Evolutionary conservation across 1,284 basidiomycete genomes (phyloP), one percentile per base, ranked within the genome.

Genomic region (Pyrrhoderma lamaoense): DNA sequence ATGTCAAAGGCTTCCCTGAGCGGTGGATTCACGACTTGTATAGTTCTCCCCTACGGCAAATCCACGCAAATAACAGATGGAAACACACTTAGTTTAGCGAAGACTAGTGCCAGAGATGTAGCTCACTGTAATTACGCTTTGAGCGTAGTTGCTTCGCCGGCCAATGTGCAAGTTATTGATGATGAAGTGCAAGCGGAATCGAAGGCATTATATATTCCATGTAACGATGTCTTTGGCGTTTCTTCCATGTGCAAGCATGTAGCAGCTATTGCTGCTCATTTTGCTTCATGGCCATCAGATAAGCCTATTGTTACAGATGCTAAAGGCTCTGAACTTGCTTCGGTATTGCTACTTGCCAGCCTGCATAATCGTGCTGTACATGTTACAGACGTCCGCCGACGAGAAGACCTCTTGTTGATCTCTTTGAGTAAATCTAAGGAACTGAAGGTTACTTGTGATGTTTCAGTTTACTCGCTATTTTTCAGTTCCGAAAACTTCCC

Each of bases 241-340:
- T 74, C 75, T 5, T 50, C 55, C 5, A 50, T 46, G 57, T 55
- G 38, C 39, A 55, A 39, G 45, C 74, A 75, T 34, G 69, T 85
- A 45, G 79, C 76, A 44, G 76, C 66, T 40, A 81, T 95, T 36
- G 91, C 93, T 1, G 76, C 84, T 22, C 91, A 97, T 68, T 96
- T 98, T 64, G 79, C 89, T 14, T 76, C 85, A 3, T 99, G 96
- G 95, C 89, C 95, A 1, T 63, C 72, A 16, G 91, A 96, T 62
- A 95, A 93, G 68, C 88, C 88, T 19, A 92, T 99, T 62, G 76
- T 98, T 49, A 96, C 95, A 1, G 89, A 98, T 65, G 95, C 96
- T 5, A 86, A 87, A 60, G 87, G 89, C 18, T 89, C 92, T 1
- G 88, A 96, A 61, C 80, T 99, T 23, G 95, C 96, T 1, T 97